Conservation (phyloP, 345 rosid genomes). For the Noccaea caerulescens region DNA sequence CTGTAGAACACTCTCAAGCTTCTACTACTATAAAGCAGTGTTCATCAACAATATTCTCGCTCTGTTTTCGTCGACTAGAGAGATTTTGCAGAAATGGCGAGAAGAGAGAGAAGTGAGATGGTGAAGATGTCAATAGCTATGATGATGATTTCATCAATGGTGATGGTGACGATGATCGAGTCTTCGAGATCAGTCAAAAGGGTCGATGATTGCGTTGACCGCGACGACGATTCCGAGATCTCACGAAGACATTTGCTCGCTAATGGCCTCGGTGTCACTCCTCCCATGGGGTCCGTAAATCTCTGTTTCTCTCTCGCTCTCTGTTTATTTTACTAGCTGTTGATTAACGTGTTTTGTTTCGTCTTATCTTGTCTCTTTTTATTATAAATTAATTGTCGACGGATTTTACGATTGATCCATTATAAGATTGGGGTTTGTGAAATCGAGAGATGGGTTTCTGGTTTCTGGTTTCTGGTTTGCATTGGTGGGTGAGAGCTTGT, state of each 20-base stretch:
- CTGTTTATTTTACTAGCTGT: background rate
- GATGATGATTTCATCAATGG: conserved; percentile 25
- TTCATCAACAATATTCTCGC: background rate
- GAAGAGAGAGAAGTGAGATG: conserved; percentile 24
- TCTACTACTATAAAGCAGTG: conserved; percentile 32
- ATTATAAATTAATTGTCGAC: background rate
- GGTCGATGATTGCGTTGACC: conserved; percentile 2
- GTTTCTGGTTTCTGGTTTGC: background rate
- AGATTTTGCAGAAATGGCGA: conserved; percentile 34
- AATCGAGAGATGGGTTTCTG: background rate
- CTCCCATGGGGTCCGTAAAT: conserved; percentile 71
- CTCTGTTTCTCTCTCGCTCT: background rate
- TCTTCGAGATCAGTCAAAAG: conserved; percentile 36
- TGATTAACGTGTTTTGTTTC: background rate
- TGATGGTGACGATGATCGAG: conserved; percentile 28
- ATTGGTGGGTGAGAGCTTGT: background rate
- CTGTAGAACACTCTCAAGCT: conserved; percentile 24
- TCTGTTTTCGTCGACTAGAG: conserved; percentile 20
- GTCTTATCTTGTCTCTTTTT: background rate
- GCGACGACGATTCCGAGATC: conserved; percentile 29
- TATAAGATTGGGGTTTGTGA: background rate
- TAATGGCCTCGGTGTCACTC: conserved; percentile 71
- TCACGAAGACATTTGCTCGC: conserved; percentile 57
- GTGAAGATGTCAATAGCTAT: conserved; percentile 17
- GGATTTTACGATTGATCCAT: background rate